Evolutionary conservation across 1,284 basidiomycete genomes (phyloP).

Genomic region (Ceratobasidium sp.): DNA sequence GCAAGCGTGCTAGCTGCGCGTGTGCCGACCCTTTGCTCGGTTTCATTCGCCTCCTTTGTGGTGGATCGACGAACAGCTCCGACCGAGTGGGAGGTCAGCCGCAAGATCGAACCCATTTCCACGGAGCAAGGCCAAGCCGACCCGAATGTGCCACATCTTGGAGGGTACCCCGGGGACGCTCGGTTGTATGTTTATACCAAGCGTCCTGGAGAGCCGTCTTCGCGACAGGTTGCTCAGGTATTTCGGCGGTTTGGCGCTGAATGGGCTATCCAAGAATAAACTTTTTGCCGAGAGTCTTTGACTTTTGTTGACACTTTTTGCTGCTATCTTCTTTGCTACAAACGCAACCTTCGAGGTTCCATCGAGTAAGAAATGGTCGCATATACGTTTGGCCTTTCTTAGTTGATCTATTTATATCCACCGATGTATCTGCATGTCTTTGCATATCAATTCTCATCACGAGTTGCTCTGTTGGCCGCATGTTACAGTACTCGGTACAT

Average conservation of each 20-base stretch:
- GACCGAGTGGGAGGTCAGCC: constrained; percentile 10
- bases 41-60: constrained; percentile 18
- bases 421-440: too few relatives aligned
- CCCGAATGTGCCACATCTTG: neutral
- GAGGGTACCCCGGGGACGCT: neutral
- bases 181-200: neutral
- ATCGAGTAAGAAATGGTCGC: too few relatives aligned
- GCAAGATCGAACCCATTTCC: neutral
- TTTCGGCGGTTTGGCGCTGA: neutral
- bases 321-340: too few relatives aligned
- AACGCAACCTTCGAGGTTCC: too few relatives aligned
- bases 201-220: neutral
- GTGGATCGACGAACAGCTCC: neutral
- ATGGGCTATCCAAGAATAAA: neutral
- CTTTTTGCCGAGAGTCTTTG: neutral
- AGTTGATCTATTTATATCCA: too few relatives aligned
- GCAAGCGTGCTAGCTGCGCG: neutral
- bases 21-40: neutral
- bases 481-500: too few relatives aligned
- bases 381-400: too few relatives aligned
- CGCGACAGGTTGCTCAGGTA: neutral
- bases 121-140: neutral
- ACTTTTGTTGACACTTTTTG: too few relatives aligned
- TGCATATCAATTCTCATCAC: too few relatives aligned
- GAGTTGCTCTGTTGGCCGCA: too few relatives aligned